Conservation (phyloP, 257 asterid genomes). For the Capsicum baccatum region DNA sequence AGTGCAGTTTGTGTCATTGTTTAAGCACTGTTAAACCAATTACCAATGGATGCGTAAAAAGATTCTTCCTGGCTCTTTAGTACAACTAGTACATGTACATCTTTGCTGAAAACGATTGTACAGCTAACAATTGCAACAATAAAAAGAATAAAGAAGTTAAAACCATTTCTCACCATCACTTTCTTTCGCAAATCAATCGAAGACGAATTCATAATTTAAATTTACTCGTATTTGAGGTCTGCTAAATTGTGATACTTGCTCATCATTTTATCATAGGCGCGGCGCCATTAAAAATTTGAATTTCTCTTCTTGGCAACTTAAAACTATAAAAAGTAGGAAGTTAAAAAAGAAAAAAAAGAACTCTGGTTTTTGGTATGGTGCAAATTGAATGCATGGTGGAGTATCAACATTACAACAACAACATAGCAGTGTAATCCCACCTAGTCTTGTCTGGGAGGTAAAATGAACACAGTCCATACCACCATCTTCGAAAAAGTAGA, state of each 20-base stretch:
- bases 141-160: neutral
- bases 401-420: too few relatives aligned
- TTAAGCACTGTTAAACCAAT: neutral
- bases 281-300: neutral
- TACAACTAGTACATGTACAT: too few relatives aligned
- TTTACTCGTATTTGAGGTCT: too few relatives aligned
- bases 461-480: too few relatives aligned
- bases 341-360: neutral
- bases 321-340: neutral
- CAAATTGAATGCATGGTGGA: neutral
- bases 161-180: neutral
- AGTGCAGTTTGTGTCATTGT: neutral
- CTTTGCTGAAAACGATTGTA: neutral
- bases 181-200: too few relatives aligned
- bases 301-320: neutral
- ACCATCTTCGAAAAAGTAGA: too few relatives aligned
- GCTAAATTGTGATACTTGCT: too few relatives aligned
- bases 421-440: too few relatives aligned
- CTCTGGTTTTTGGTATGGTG: neutral
- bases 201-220: too few relatives aligned
- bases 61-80: neutral
- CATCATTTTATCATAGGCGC: neutral
- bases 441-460: too few relatives aligned
- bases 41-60: constrained; percentile 26
- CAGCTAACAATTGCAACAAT: neutral